Percentiles rank a stretch among this genome's conserved stretches.
phyloP scores from a whole-genome alignment of 2,329 filamentous ascomycete species.

The Canariomyces notabilis region DNA sequence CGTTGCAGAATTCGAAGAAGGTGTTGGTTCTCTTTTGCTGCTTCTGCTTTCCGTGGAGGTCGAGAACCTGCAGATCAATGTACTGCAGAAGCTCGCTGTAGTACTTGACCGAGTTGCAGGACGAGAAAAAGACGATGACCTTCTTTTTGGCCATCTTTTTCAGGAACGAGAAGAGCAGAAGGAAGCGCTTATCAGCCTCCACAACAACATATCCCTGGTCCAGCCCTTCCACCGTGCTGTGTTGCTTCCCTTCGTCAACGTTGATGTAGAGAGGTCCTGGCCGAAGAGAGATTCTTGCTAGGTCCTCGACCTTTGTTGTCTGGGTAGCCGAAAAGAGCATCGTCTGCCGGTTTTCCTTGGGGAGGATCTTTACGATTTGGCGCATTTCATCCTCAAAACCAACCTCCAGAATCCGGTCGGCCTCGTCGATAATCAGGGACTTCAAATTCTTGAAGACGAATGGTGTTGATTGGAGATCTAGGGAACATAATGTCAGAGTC shows the following conservation, averaged over 20 bases:
- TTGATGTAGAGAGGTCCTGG: slow-evolving; percentile 95
- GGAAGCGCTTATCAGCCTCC: slow-evolving; percentile 88
- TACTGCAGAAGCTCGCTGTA: slow-evolving; percentile 95
- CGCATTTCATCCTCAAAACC: slow-evolving; percentile 99
- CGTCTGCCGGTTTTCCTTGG: slow-evolving; percentile 81
- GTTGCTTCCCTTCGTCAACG: slow-evolving; percentile 83
- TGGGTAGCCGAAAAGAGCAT: slow-evolving; percentile 99
- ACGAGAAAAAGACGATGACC: slow-evolving; percentile 94
- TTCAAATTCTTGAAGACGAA: slow-evolving; percentile 92
- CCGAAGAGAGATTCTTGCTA: slow-evolving; percentile 87
- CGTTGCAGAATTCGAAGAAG: slow-evolving; percentile 85
- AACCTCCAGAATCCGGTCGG: slow-evolving; percentile 91
- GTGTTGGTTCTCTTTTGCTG: slow-evolving; percentile 98
- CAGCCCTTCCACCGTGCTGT: slow-evolving; percentile 85
- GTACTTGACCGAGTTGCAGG: slow-evolving; percentile 91
- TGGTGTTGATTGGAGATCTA: slow-evolving; percentile 78
- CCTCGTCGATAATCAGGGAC: slow-evolving; percentile 91
- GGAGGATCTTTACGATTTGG: slow-evolving; percentile 90
- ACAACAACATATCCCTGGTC: slow-evolving; percentile 96
- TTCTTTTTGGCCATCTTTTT: slow-evolving; percentile 93
- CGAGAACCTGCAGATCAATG: slow-evolving; percentile 69
- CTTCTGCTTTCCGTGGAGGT: slow-evolving; percentile 92
- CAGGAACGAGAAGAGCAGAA: slow-evolving; percentile 89
- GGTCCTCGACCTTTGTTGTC: slow-evolving; percentile 96
- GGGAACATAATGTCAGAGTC: background rate